Evolutionary conservation across 441 rosid genomes (phyloP).

Genomic region (Brassica hybrid): DNA sequence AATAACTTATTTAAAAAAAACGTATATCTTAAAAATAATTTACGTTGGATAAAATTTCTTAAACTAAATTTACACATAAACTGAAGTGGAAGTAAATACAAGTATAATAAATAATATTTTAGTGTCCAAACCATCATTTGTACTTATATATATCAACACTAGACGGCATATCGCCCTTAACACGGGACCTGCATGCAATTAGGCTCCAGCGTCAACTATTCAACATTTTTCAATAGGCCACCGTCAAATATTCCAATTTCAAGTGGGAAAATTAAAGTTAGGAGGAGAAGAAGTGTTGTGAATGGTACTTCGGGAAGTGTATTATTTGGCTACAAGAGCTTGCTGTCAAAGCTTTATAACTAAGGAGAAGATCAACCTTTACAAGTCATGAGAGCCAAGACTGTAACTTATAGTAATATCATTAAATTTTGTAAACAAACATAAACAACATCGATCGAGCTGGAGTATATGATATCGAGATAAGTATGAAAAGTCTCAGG

Average conservation of each 20-base stretch:
- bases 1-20: neutral
- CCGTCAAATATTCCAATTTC: conserved; percentile 24
- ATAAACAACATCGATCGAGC: neutral
- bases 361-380: neutral
- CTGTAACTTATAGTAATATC: neutral
- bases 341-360: neutral
- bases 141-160: neutral
- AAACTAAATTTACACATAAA: neutral
- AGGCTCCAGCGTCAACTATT: neutral
- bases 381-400: conserved; percentile 10
- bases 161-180: neutral
- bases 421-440: neutral
- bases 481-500: neutral
- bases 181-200: conserved; percentile 27
- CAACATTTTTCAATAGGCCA: conserved; percentile 18
- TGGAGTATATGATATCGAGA: neutral
- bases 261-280: conserved; percentile 8
- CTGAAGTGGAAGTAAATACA: neutral
- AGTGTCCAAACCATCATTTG: conserved; percentile 1
- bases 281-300: conserved; percentile 11
- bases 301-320: conserved; percentile 14
- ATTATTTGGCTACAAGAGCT: conserved; percentile 18
- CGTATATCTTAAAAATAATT: neutral
- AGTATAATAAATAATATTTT: neutral
- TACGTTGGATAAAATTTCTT: neutral